Base-by-base conservation (phyloP, 768 basidiomycete species). In the Leccinum ochraceum region DNA sequence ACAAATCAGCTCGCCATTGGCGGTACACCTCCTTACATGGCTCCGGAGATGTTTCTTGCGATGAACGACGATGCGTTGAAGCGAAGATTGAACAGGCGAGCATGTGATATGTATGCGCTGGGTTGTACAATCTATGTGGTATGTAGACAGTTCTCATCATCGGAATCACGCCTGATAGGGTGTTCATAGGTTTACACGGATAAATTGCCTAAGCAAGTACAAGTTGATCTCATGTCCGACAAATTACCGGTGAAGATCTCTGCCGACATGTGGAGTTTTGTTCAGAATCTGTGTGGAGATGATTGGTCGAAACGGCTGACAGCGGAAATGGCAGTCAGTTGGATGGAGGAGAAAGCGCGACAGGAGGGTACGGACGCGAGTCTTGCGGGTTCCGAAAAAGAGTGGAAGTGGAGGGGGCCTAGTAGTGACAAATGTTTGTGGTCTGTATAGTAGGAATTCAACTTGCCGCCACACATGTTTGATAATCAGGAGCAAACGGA, bases 61-160 rank as follows among this genome's bases (percentile, higher is more conserved):
- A 8, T 8, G 28, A 28, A 28, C 14, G 2, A 36, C 3, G 55
- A 65, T 46, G 49, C 44, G 7, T 24, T 24, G 24, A 64, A 46
- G 57, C 56, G 54, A 14, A 37, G 49, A 2, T 50, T 73, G 36
- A 72, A 73, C 61, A 71, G 63, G 48, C 74, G 71, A 55, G 56
- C 36, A 5, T 71, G 72, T 16, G 80, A 81, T 56, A 70, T 81
- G 56, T 81, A 81, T 60, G 75, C 80, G 1, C 70, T 76, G 42
- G 77, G 70, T 26, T 80, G 77, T 54, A 77, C 78, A 3, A 75
- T 76, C 39, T 80, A 78, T 36, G 76, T 70, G 67, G 77, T 76
- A 54, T 11, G 71, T 63, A 4, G 20, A n/a, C 34, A 6, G n/a
- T 1, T 24, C 30, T 44, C 28, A 14, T 20, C 20, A 6, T 53